These are phyloP conservation scores for Cyberlindnera mrakii DNA, from an alignment of 805 yeast genomes.

Conservation along the genomic window DNA sequence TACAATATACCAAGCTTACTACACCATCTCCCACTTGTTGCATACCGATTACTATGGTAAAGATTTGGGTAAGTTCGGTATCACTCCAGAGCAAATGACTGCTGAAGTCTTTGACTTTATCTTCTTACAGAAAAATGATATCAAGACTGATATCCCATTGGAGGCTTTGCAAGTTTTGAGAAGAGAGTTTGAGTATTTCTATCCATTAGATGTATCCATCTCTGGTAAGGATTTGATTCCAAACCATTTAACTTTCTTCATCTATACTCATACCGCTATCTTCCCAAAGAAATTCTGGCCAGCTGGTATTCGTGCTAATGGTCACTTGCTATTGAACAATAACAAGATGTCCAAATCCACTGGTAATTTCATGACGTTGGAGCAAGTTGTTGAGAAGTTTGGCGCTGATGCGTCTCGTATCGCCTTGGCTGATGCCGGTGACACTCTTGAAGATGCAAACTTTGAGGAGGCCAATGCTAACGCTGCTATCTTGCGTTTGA, in stretches of 20 bases:
- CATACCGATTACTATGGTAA: slow-evolving; percentile 84
- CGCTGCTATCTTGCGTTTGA: slow-evolving; percentile 92
- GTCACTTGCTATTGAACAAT: slow-evolving; percentile 91
- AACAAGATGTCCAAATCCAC: slow-evolving; percentile 98
- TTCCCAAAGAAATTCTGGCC: slow-evolving; percentile 95
- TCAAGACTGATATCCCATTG: slow-evolving; percentile 52
- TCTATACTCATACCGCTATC: slow-evolving; percentile 86
- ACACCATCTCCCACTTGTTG: slow-evolving; percentile 80
- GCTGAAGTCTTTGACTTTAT: slow-evolving; percentile 90
- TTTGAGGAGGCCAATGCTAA: slow-evolving; percentile 95
- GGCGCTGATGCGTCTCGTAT: slow-evolving; percentile 98
- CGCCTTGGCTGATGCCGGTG: slow-evolving; percentile 98
- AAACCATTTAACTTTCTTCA: slow-evolving; percentile 93
- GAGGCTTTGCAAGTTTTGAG: slow-evolving; percentile 68
- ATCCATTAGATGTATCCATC: slow-evolving; percentile 86
- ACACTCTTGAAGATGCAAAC: slow-evolving; percentile 94
- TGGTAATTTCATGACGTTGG: slow-evolving; percentile 91
- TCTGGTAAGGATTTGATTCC: slow-evolving; percentile 97
- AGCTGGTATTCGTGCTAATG: slow-evolving; percentile 86
- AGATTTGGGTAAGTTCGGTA: slow-evolving; percentile 62
- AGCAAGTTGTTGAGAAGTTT: slow-evolving; percentile 76
- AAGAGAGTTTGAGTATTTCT: slow-evolving; percentile 94
- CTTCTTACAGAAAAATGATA: slow-evolving; percentile 63
- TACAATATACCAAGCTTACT: slow-evolving; percentile 90
- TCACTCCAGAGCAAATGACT: slow-evolving; percentile 79